Conservation (phyloP, 306 rosid species). For the Pyrus betulifolia region DNA sequence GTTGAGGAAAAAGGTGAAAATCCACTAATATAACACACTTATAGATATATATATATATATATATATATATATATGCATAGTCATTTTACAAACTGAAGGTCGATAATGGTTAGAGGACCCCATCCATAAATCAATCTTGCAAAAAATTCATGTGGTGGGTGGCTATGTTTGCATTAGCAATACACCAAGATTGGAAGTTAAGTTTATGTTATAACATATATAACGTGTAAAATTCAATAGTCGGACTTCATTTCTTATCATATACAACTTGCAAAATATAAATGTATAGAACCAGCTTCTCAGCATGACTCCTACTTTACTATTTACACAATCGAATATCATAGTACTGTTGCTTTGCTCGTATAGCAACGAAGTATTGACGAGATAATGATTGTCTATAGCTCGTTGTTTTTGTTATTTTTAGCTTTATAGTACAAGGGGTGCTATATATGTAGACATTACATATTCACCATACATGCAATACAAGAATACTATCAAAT, state of each 20-base stretch:
- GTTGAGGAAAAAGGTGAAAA: background rate
- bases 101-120: background rate
- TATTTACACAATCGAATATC: no score
- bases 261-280: background rate
- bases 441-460: no score
- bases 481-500: no score
- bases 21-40: background rate
- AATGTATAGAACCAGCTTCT: no score
- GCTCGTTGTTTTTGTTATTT: no score
- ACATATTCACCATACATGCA: no score
- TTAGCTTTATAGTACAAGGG: no score
- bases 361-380: background rate
- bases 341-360: no score
- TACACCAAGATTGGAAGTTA: background rate
- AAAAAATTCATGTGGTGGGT: background rate
- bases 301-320: background rate
- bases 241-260: background rate
- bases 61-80: background rate
- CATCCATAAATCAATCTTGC: background rate
- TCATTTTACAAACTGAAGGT: background rate
- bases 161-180: background rate
- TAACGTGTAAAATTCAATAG: background rate
- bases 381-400: background rate
- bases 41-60: background rate
- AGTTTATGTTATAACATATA: background rate